A percentile compares a stretch with the other conserved stretches of the same genome.
These are phyloP conservation scores for Jacaranda mimosifolia DNA, from an alignment of 257 asterid species.

Conservation along the genomic window DNA sequence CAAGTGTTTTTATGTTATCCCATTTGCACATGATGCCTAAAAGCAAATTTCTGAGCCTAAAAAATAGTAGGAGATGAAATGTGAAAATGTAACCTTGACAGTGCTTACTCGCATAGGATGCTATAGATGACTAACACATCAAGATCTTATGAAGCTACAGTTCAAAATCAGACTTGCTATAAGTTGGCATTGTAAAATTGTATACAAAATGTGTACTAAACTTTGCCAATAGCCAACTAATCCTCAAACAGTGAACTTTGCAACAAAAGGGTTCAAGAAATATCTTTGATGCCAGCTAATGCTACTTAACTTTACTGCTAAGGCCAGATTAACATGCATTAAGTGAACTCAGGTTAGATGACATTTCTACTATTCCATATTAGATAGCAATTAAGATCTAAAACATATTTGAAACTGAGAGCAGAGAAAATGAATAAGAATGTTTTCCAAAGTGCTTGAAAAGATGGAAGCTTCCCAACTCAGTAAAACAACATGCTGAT, in stretches of 20 bases:
- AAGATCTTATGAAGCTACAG: background rate
- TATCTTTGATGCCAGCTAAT: background rate
- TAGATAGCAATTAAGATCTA: background rate
- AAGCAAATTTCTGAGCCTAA: background rate
- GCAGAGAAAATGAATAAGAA: background rate
- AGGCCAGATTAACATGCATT: background rate
- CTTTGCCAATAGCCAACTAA: background rate
- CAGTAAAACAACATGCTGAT: slow-evolving; percentile 14
- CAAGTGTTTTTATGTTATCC: background rate
- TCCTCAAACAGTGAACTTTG: background rate
- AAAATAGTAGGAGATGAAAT: too few species aligned
- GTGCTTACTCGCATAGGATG: slow-evolving; percentile 6
- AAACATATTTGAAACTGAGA: slow-evolving; percentile 19
- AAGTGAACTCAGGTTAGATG: background rate
- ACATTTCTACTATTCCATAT: background rate
- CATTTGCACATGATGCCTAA: background rate
- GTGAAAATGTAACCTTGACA: too few species aligned
- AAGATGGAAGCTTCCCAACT: background rate
- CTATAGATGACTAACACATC: slow-evolving; percentile 8
- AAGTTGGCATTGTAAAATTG: background rate
- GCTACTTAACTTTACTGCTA: background rate
- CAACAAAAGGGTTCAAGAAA: background rate
- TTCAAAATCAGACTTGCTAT: slow-evolving; percentile 6
- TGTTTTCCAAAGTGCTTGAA: slow-evolving; percentile 24
- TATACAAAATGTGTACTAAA: slow-evolving; percentile 9